Percentiles rank a stretch among this genome's conserved stretches.
Conservation (phyloP, 805 yeast genomes). For the Candida tammaniensis region DNA sequence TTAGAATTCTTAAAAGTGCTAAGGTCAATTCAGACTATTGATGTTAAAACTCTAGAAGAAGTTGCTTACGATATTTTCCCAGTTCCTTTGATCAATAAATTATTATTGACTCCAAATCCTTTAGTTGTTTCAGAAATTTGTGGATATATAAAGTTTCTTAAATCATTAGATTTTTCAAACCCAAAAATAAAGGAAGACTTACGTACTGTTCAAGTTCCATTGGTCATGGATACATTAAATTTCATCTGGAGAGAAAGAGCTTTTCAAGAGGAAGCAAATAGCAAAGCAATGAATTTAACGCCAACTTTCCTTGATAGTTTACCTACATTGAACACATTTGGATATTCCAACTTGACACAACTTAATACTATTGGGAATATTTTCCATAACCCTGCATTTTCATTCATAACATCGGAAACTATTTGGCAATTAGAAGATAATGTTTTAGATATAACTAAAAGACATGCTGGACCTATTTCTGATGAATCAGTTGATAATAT, state of each 20-base stretch:
- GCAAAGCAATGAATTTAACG: conserved; percentile 39
- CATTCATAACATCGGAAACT: conserved; percentile 40
- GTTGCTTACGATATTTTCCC: conserved; percentile 18
- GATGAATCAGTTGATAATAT: conserved; percentile 37
- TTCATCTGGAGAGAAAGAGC: conserved; percentile 56
- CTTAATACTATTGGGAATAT: conserved; percentile 37
- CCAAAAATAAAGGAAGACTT: conserved; percentile 25
- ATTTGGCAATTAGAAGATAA: conserved; percentile 48
- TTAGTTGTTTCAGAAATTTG: conserved; percentile 44
- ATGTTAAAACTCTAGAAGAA: not conserved
- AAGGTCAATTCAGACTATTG: not conserved
- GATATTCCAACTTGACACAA: conserved; percentile 27
- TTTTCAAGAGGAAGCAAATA: conserved; percentile 31
- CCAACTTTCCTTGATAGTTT: conserved; percentile 29
- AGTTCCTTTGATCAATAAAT: conserved; percentile 31
- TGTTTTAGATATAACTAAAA: conserved; percentile 22
- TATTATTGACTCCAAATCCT: conserved; percentile 44
- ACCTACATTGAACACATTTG: conserved; percentile 27
- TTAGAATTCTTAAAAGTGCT: conserved; percentile 4
- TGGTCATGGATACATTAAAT: conserved; percentile 55
- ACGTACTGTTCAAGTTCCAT: conserved; percentile 33
- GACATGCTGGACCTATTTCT: conserved; percentile 56
- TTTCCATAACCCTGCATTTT: conserved; percentile 52
- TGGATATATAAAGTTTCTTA: conserved; percentile 43
- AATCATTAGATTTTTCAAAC: conserved; percentile 18